These are phyloP conservation scores for Chamaecyparis obtusa DNA, from an alignment of 75 land plant genomes.

Conservation along the genomic window DNA sequence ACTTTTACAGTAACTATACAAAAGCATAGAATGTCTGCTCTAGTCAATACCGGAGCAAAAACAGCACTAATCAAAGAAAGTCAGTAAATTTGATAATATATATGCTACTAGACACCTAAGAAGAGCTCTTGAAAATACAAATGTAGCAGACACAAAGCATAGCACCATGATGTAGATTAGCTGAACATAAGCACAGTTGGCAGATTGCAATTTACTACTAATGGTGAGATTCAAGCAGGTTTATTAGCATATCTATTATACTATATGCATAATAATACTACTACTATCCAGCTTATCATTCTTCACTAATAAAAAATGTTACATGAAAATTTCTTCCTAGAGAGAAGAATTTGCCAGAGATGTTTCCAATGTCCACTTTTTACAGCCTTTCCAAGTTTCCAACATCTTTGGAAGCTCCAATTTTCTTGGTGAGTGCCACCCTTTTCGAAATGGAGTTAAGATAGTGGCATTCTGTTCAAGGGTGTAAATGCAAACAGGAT, in stretches of 20 bases:
- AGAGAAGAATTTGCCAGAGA: not conserved
- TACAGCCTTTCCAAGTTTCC: too few relatives aligned
- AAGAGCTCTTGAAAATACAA: not conserved
- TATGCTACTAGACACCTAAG: not conserved
- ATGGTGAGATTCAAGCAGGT: not conserved
- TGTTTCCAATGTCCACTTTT: not conserved
- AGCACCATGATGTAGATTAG: not conserved
- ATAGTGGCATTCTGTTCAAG: too few relatives aligned
- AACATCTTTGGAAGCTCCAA: too few relatives aligned
- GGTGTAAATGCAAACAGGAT: too few relatives aligned
- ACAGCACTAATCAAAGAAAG: not conserved
- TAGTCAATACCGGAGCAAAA: not conserved
- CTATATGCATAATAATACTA: not conserved
- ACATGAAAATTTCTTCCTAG: not conserved
- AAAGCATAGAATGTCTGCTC: not conserved
- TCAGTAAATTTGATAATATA: too few relatives aligned
- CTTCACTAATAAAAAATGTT: not conserved
- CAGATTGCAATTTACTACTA: not conserved
- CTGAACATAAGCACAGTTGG: not conserved
- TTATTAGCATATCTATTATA: not conserved
- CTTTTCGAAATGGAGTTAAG: too few relatives aligned
- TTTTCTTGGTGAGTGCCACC: too few relatives aligned
- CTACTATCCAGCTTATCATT: not conserved
- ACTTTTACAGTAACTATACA: not conserved
- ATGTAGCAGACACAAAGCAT: not conserved